These are phyloP conservation scores for Mycena sp. DNA, from an alignment of 1,284 basidiomycete species.

Conservation along the genomic window DNA sequence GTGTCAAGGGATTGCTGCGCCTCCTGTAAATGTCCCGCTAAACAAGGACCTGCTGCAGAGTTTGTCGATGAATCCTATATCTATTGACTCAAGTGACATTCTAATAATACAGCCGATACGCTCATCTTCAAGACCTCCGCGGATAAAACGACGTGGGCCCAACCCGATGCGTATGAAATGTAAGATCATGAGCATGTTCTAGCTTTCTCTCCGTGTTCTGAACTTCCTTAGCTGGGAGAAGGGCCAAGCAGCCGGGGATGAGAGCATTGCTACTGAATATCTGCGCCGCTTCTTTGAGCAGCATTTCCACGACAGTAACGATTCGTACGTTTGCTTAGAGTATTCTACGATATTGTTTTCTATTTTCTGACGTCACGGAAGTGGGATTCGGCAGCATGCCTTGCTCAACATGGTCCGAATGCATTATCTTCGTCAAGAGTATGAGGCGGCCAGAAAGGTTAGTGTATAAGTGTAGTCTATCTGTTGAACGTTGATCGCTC, in stretches of 20 bases:
- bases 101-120: slow-evolving; percentile 51
- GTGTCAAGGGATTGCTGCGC: slow-evolving; percentile 57
- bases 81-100: not conserved
- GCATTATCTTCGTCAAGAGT: slow-evolving; percentile 77
- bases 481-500: not conserved
- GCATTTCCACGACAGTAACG: slow-evolving; percentile 78
- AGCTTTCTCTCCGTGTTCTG: not conserved
- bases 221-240: slow-evolving; percentile 67
- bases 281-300: slow-evolving; percentile 84
- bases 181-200: slow-evolving; percentile 48
- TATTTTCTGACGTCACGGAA: slow-evolving; percentile 43
- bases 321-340: slow-evolving; percentile 64
- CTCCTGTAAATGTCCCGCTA: slow-evolving; percentile 55
- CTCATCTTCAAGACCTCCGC: slow-evolving; percentile 71
- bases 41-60: slow-evolving; percentile 66
- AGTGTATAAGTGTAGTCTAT: slow-evolving; percentile 6
- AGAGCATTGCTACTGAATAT: slow-evolving; percentile 72
- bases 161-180: slow-evolving; percentile 67
- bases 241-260: slow-evolving; percentile 69
- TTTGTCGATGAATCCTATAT: slow-evolving; percentile 46
- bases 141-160: slow-evolving; percentile 73
- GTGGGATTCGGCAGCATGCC: slow-evolving; percentile 81
- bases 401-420: slow-evolving; percentile 79
- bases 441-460: slow-evolving; percentile 73
- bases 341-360: not conserved